Evolutionary conservation across 2,329 filamentous ascomycete genomes (phyloP), one percentile per base, ranked within the genome.

Genomic region (Trichoderma sp.): DNA sequence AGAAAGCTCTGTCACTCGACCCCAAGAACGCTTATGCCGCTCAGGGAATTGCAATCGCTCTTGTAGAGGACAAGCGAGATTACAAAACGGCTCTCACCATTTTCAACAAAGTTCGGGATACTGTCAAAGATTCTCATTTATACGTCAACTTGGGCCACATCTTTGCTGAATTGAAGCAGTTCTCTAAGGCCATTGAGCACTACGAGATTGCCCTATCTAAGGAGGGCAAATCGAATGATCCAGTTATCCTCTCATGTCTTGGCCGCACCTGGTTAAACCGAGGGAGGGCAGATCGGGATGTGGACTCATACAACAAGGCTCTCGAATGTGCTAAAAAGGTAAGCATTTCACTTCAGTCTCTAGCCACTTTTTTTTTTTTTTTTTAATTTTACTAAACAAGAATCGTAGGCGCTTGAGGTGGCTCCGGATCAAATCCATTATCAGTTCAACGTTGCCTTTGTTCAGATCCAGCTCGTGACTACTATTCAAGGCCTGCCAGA

Each of bases 391-490:
- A 27, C 50, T 65, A 48, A 65, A 52, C 2, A 8, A 4, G 25
- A 34, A 9, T 42, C 15, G 7, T 35, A 91, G 86, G 93, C 94
- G 29, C 87, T 97, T 19, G 87, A 89, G 66, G 86, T 91, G 65
- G 89, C 92, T 1, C 92, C 93, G 0, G 91, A 95, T 5, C 92
- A 97, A 74, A 85, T 94, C 34, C 93, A 97, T 79, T 92, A 95
- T 78, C 93, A 95, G 78, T 99, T 99, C 86, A 99, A 99, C 75
- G 92, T 99, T 32, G 95, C 95, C 0, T 99, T 97, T 76, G 92
- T 98, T 32, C 95, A 98, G 76, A 96, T 97, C 70, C 94, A 97
- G 78, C 89, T 98, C 65, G 94, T 94, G 22, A 90, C 91, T 54
- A 87, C 91, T 34, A 89, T 97, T 65, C 90, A 93, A 78, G 84